Conservation (phyloP, 768 basidiomycete genomes). For the Mycena floridula region DNA sequence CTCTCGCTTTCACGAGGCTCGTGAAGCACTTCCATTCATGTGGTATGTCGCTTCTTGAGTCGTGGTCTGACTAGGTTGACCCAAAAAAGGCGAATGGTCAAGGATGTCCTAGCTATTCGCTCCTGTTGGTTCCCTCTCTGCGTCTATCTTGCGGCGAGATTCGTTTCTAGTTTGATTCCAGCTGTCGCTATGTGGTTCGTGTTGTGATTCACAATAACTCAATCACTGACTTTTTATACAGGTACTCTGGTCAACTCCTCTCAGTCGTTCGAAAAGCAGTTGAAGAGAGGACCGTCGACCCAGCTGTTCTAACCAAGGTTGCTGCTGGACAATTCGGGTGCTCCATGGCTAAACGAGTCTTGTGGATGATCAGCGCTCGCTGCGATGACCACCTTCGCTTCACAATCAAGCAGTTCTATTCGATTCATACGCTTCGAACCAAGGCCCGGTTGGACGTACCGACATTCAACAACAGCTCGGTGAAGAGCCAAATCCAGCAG, state of each 20-base stretch:
- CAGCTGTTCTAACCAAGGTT: background rate
- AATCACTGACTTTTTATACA: background rate
- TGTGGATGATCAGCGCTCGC: background rate
- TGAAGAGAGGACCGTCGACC: background rate
- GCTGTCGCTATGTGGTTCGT: background rate
- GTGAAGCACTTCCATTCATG: background rate
- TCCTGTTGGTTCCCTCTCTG: background rate
- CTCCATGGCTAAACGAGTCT: background rate
- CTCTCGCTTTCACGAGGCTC: background rate
- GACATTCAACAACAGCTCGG: background rate
- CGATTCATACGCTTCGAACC: background rate
- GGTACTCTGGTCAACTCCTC: background rate
- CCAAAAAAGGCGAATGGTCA: conserved; percentile 22
- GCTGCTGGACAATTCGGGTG: background rate
- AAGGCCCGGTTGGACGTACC: background rate
- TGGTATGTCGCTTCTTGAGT: background rate
- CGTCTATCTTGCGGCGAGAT: background rate
- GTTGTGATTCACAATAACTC: background rate
- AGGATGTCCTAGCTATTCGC: background rate
- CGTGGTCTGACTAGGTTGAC: too few relatives aligned
- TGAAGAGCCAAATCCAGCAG: background rate
- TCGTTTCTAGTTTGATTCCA: background rate
- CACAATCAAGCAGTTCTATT: background rate
- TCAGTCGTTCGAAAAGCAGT: background rate
- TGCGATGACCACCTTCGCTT: background rate